These are phyloP conservation scores for Areca catechu DNA, from an alignment of 176 grass and related monocot species.

Conservation along the genomic window DNA sequence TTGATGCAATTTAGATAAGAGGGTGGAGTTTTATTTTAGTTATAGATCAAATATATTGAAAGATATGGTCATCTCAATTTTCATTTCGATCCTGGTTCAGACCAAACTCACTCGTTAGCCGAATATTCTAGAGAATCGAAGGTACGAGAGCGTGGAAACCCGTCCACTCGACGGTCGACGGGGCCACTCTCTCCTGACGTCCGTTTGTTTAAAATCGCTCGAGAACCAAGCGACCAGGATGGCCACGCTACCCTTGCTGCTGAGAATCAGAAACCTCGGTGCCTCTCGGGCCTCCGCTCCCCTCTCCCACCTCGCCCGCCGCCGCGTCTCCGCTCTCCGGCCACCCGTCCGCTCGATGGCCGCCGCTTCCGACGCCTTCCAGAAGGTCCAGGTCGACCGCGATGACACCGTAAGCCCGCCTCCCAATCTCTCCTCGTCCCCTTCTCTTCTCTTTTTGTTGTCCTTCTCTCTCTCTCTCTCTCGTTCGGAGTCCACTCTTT, in stretches of 20 bases:
- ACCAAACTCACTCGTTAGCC: no score
- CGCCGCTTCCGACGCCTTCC: constrained; percentile 35
- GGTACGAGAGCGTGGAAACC: no score
- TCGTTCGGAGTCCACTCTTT: background rate
- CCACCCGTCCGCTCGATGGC: constrained; percentile 29
- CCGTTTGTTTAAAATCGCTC: no score
- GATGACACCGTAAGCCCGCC: constrained; percentile 43
- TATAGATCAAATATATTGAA: no score
- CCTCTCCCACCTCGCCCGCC: constrained; percentile 5
- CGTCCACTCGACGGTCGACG: no score
- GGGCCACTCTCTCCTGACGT: no score
- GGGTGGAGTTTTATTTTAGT: no score
- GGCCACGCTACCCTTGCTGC: constrained; percentile 22
- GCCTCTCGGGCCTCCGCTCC: constrained; percentile 16
- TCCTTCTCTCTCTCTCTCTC: background rate
- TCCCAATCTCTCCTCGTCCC: background rate
- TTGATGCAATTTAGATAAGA: no score
- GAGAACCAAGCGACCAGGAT: background rate
- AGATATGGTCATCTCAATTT: no score
- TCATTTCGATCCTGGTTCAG: no score
- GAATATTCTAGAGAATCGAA: no score
- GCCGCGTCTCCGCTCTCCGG: constrained; percentile 9
- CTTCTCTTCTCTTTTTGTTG: background rate
- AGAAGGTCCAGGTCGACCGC: constrained; percentile 79
- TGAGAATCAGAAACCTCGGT: constrained; percentile 1